Conservation (phyloP, 2,329 filamentous ascomycete species). For the Colletotrichum orbiculare region DNA sequence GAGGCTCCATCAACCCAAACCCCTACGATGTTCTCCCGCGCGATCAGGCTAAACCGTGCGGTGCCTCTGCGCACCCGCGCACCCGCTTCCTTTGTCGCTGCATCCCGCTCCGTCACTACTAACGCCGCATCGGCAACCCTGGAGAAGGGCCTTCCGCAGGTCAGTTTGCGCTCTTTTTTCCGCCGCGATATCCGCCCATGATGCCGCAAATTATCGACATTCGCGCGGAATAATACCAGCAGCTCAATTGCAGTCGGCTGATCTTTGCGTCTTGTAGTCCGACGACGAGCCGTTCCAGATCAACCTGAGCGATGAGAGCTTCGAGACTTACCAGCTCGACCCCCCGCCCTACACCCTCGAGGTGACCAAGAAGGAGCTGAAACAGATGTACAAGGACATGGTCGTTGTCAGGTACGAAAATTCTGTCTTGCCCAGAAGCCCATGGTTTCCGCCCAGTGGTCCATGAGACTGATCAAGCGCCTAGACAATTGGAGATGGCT, state of each 20-base stretch:
- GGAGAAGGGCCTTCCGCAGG: slow-evolving; percentile 74
- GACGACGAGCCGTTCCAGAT: slow-evolving; percentile 95
- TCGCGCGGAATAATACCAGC: neutral
- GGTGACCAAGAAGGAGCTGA: slow-evolving; percentile 97
- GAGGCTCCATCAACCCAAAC: slow-evolving; percentile 43
- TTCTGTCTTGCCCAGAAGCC: neutral
- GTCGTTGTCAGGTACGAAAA: slow-evolving; percentile 83
- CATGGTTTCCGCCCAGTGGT: neutral
- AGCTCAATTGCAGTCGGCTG: slow-evolving; percentile 16
- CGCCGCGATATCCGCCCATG: slow-evolving; percentile 7
- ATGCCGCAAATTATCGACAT: slow-evolving; percentile 6
- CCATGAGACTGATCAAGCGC: slow-evolving; percentile 30
- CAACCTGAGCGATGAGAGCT: slow-evolving; percentile 96
- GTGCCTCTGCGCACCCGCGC: slow-evolving; percentile 66
- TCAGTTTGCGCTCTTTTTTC: slow-evolving; percentile 44
- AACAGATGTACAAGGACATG: slow-evolving; percentile 99
- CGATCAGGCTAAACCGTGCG: slow-evolving; percentile 71
- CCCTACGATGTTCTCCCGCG: slow-evolving; percentile 75
- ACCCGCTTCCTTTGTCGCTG: slow-evolving; percentile 56
- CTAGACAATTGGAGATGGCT: slow-evolving; percentile 99
- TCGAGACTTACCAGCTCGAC: slow-evolving; percentile 99
- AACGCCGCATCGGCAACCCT: slow-evolving; percentile 93
- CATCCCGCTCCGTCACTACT: slow-evolving; percentile 87
- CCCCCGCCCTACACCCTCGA: slow-evolving; percentile 92
- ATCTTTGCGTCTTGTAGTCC: slow-evolving; percentile 65